phyloP scores from a whole-genome alignment of 768 basidiomycete species.

The Mycena crocata region DNA sequence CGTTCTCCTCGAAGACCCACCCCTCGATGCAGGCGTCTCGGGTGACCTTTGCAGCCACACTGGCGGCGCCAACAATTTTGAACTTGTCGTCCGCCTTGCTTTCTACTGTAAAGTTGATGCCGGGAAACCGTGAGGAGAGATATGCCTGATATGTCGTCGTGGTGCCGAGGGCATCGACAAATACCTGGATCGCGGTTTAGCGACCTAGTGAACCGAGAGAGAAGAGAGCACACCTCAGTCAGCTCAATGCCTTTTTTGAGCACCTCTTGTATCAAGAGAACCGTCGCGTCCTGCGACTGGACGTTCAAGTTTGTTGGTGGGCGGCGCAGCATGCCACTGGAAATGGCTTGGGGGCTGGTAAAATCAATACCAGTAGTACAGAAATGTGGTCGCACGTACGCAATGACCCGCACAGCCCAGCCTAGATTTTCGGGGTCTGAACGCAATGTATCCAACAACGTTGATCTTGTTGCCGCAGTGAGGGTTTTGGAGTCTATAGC shows the following conservation, averaged over 20 bases:
- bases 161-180: constrained; percentile 94
- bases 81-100: constrained; percentile 95
- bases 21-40: constrained; percentile 89
- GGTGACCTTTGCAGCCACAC: constrained; percentile 98
- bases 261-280: constrained; percentile 87
- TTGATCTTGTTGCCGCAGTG: constrained; percentile 74
- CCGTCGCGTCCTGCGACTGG: constrained; percentile 90
- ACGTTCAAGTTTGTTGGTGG: constrained; percentile 89
- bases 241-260: constrained; percentile 84
- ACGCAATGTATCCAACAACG: constrained; percentile 73
- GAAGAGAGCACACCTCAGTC: constrained; percentile 68
- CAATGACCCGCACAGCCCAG: constrained; percentile 86
- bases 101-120: constrained; percentile 88
- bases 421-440: constrained; percentile 78
- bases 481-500: constrained; percentile 91
- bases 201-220: not conserved
- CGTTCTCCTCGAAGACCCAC: constrained; percentile 83
- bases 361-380: not conserved
- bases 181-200: constrained; percentile 65
- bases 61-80: constrained; percentile 97
- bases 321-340: constrained; percentile 87
- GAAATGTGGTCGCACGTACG: constrained; percentile 49
- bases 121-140: constrained; percentile 84
- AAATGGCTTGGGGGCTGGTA: constrained; percentile 89
- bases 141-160: constrained; percentile 88